Evolutionary conservation across 257 asterid genomes (phyloP).

Genomic region (Plantago elongata): DNA sequence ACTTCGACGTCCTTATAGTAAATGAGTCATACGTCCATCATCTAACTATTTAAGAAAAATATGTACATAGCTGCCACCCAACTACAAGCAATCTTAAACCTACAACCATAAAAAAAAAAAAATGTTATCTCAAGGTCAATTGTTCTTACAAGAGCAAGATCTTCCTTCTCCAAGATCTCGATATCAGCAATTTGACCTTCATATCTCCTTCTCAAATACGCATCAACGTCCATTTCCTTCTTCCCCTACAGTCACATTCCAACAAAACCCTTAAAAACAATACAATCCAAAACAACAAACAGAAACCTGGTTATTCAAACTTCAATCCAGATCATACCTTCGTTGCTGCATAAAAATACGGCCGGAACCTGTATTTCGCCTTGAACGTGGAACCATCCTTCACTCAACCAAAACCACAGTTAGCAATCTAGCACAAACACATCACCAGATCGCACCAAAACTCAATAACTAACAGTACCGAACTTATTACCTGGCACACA

Average conservation of each 20-base stretch:
- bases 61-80: too few species aligned
- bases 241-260: constrained; percentile 44
- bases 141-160: constrained; percentile 77
- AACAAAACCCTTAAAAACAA: constrained; percentile 15
- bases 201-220: constrained; percentile 85
- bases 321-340: constrained; percentile 43
- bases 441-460: constrained; percentile 10
- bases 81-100: too few species aligned
- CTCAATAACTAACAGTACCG: neutral
- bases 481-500: constrained; percentile 75
- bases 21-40: neutral
- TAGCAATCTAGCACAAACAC: neutral
- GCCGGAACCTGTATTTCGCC: constrained; percentile 83
- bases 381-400: constrained; percentile 96
- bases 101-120: neutral
- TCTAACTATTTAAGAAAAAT: too few species aligned
- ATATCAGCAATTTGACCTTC: constrained; percentile 90
- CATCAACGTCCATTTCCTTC: constrained; percentile 94
- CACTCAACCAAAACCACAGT: constrained; percentile 21
- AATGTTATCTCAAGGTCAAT: constrained; percentile 11
- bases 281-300: constrained; percentile 5
- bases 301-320: neutral
- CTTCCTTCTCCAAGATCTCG: constrained; percentile 82
- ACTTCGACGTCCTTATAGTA: neutral
- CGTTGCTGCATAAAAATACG: constrained; percentile 90